Conservation (phyloP, 1,284 basidiomycete species). For the Phylloboletellus chloephorus region DNA sequence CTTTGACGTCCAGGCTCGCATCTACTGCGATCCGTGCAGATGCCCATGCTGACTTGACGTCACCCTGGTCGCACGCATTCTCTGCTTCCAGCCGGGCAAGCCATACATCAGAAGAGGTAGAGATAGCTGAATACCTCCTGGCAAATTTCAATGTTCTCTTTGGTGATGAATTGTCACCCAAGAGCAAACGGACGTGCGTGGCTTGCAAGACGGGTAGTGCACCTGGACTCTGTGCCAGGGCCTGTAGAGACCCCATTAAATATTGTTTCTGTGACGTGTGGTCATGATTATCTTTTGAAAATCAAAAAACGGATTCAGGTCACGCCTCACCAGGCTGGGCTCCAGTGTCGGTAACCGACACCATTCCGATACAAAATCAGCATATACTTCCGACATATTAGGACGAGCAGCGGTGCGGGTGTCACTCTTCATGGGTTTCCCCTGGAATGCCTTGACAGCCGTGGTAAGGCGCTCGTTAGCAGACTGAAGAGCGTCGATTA, state of each 20-base stretch:
- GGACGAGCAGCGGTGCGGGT: conserved; percentile 22
- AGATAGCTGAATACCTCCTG: conserved; percentile 38
- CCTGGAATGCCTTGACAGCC: conserved; percentile 25
- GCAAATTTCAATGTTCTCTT: conserved; percentile 39
- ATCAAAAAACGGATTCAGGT: conserved; percentile 1
- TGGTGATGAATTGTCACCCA: conserved; percentile 27
- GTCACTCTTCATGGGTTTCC: conserved; percentile 4
- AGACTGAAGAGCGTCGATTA: conserved; percentile 51
- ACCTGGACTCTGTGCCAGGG: conserved; percentile 35
- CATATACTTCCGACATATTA: conserved; percentile 45
- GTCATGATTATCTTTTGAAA: conserved; percentile 2
- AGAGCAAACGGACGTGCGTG: conserved; percentile 45
- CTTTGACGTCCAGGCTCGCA: conserved; percentile 21
- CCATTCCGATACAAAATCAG: conserved; percentile 54
- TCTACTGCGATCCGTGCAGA: conserved; percentile 38
- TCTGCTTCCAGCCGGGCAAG: conserved; percentile 48
- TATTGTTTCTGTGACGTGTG: conserved; percentile 43
- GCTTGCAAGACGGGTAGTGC: conserved; percentile 40
- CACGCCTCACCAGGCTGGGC: conserved; percentile 45
- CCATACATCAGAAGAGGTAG: conserved; percentile 43
- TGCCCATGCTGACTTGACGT: conserved; percentile 35
- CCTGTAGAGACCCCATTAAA: conserved; percentile 47
- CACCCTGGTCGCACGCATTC: conserved; percentile 27
- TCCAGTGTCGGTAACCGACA: conserved; percentile 45
- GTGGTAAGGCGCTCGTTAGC: conserved; percentile 55